Percentiles rank a stretch among this genome's conserved stretches.
These are phyloP conservation scores for Xylariaceae sp. DNA, from an alignment of 2,329 filamentous ascomycete genomes.

Conservation along the genomic window DNA sequence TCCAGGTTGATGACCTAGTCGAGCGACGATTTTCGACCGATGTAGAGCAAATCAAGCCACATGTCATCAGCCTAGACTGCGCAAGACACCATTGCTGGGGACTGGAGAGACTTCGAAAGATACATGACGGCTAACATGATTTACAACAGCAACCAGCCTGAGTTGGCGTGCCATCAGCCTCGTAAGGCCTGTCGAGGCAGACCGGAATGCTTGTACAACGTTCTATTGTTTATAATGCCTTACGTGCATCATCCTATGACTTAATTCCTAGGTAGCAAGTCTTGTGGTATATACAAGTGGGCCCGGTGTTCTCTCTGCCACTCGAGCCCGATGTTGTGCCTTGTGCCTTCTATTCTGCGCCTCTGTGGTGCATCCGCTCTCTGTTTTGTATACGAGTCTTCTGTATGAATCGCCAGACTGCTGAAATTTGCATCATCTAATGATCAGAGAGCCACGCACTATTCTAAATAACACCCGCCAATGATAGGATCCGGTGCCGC, in stretches of 20 bases:
- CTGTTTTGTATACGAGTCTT: slow-evolving; percentile 19
- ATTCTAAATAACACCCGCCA: slow-evolving; percentile 16
- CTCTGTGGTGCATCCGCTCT: neutral
- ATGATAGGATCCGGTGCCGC: slow-evolving; percentile 16
- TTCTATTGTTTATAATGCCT: slow-evolving; percentile 25
- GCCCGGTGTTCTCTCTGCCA: slow-evolving; percentile 10
- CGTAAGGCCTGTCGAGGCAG: too few relatives aligned
- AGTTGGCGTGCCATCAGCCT: too few relatives aligned
- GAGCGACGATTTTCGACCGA: too few relatives aligned
- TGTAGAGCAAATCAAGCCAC: too few relatives aligned
- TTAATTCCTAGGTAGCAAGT: too few relatives aligned
- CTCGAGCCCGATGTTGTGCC: slow-evolving; percentile 16
- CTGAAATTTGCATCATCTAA: slow-evolving; percentile 21
- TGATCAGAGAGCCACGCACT: slow-evolving; percentile 16
- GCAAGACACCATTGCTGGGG: too few relatives aligned
- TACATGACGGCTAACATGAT: too few relatives aligned
- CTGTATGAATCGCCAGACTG: slow-evolving; percentile 17
- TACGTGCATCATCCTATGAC: slow-evolving; percentile 15
- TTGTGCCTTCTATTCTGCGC: slow-evolving; percentile 9
- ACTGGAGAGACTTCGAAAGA: too few relatives aligned
- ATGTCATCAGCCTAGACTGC: too few relatives aligned
- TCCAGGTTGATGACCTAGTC: too few relatives aligned
- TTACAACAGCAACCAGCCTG: too few relatives aligned
- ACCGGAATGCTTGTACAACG: neutral
- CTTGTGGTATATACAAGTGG: slow-evolving; percentile 29